phyloP scores from a whole-genome alignment of 2,329 filamentous ascomycete genomes.

The Colletotrichum godetiae region DNA sequence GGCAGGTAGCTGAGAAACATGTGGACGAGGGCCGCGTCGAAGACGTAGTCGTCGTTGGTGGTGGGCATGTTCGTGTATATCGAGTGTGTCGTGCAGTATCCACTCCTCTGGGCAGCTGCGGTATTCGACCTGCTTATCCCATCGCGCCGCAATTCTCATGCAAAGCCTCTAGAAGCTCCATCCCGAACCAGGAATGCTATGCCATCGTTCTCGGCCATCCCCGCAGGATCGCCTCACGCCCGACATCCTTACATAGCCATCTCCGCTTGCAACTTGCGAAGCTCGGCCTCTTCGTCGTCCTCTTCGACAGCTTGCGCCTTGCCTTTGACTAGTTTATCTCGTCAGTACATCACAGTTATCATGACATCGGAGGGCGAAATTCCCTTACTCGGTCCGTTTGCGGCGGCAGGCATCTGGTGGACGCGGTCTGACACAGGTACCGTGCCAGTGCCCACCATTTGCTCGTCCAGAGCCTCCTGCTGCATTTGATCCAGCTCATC shows the following conservation, averaged over 20 bases:
- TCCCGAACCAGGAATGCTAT: slow-evolving; percentile 36
- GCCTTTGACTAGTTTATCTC: slow-evolving; percentile 56
- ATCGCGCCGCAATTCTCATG: slow-evolving; percentile 8
- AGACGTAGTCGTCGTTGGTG: not conserved
- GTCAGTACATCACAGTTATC: slow-evolving; percentile 9
- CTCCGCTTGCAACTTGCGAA: slow-evolving; percentile 92
- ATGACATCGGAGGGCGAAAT: not conserved
- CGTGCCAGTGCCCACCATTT: slow-evolving; percentile 89
- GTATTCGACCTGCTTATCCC: not conserved
- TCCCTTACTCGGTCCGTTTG: slow-evolving; percentile 79
- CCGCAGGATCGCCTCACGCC: slow-evolving; percentile 5
- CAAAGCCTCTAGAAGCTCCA: slow-evolving; percentile 16
- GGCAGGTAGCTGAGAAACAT: slow-evolving; percentile 10
- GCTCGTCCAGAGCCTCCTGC: slow-evolving; percentile 91
- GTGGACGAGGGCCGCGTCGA: slow-evolving; percentile 14
- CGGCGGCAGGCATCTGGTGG: slow-evolving; percentile 79
- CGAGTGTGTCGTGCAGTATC: slow-evolving; percentile 20
- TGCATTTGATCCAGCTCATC: slow-evolving; percentile 87
- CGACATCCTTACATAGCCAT: slow-evolving; percentile 83
- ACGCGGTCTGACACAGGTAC: slow-evolving; percentile 85
- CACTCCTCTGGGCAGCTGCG: slow-evolving; percentile 5
- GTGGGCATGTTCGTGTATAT: not conserved
- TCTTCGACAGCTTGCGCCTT: slow-evolving; percentile 69
- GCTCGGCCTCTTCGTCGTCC: slow-evolving; percentile 95
- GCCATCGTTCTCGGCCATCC: slow-evolving; percentile 22